Conservation (phyloP, 495 filamentous ascomycete species). For the Hypoxylon fragiforme region DNA sequence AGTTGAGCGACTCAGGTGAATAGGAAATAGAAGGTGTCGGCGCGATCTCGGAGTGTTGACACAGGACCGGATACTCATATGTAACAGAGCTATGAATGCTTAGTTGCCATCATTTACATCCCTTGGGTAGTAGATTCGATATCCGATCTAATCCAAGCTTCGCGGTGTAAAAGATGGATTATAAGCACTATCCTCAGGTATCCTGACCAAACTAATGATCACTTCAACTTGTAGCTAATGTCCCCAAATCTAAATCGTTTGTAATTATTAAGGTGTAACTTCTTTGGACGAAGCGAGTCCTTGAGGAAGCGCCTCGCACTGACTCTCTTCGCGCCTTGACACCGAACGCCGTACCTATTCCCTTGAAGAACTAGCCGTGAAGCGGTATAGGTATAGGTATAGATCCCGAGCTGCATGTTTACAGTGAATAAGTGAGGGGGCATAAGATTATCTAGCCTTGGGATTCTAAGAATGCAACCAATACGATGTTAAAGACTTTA, state of each 20-base stretch:
- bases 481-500: conserved; percentile 4
- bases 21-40: not conserved
- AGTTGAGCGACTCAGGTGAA: conserved; percentile 4
- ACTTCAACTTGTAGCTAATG: not conserved
- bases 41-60: conserved; percentile 5
- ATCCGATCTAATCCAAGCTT: not conserved
- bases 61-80: conserved; percentile 4
- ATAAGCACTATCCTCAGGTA: not conserved
- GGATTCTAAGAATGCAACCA: conserved; percentile 17
- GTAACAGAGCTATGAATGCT: too few species aligned
- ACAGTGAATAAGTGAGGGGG: conserved; percentile 2
- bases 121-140: not conserved
- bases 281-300: conserved; percentile 11
- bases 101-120: conserved; percentile 3
- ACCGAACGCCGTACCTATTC: conserved; percentile 1
- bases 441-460: too few species aligned
- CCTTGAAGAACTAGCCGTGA: conserved; percentile 10
- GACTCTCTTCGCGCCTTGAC: conserved; percentile 1
- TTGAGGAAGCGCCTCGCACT: conserved; percentile 1
- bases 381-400: conserved; percentile 4
- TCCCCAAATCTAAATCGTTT: not conserved
- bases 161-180: not conserved
- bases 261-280: too few species aligned
- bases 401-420: conserved; percentile 22
- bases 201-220: not conserved